Evolutionary conservation across 1,284 basidiomycete genomes (phyloP).

Genomic region (Apiotrichum gracile): DNA sequence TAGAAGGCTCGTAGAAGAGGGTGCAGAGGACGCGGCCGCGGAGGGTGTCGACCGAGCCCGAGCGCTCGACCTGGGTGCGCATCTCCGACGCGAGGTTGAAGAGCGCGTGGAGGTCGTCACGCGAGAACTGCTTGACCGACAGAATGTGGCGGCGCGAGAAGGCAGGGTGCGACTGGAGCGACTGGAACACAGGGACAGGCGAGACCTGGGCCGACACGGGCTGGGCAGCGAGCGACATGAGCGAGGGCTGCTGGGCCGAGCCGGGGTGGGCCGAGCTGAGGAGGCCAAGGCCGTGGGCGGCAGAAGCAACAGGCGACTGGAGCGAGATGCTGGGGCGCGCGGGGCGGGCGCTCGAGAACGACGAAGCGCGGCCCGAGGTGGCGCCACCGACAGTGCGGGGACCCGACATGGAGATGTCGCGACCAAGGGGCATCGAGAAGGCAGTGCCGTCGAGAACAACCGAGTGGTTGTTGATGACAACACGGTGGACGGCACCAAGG

Average conservation of each 20-base stretch:
- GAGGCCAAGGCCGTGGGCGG: conserved; percentile 10
- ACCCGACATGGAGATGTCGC: conserved; percentile 69
- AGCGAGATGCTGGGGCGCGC: conserved; percentile 32
- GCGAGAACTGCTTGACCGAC: conserved; percentile 87
- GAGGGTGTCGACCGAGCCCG: conserved; percentile 81
- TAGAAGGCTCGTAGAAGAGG: conserved; percentile 98
- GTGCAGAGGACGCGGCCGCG: conserved; percentile 88
- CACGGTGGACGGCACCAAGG: conserved; percentile 78
- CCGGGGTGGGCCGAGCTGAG: conserved; percentile 15
- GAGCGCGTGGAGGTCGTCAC: conserved; percentile 85
- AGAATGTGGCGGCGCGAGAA: conserved; percentile 87
- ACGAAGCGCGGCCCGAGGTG: conserved; percentile 30
- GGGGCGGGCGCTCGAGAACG: conserved; percentile 34
- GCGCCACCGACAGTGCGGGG: conserved; percentile 46
- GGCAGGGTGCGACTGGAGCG: conserved; percentile 58
- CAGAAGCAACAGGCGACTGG: conserved; percentile 14
- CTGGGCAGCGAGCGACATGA: conserved; percentile 39
- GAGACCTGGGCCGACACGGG: conserved; percentile 12
- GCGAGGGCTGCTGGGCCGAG: conserved; percentile 19
- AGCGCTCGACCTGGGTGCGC: conserved; percentile 89
- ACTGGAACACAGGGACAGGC: conserved; percentile 47
- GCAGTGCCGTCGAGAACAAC: conserved; percentile 80
- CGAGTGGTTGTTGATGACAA: conserved; percentile 86
- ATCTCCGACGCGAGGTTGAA: conserved; percentile 96
- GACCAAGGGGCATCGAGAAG: conserved; percentile 60